phyloP scores from a whole-genome alignment of 2,329 filamentous ascomycete species.

The Talaromyces sp. region DNA sequence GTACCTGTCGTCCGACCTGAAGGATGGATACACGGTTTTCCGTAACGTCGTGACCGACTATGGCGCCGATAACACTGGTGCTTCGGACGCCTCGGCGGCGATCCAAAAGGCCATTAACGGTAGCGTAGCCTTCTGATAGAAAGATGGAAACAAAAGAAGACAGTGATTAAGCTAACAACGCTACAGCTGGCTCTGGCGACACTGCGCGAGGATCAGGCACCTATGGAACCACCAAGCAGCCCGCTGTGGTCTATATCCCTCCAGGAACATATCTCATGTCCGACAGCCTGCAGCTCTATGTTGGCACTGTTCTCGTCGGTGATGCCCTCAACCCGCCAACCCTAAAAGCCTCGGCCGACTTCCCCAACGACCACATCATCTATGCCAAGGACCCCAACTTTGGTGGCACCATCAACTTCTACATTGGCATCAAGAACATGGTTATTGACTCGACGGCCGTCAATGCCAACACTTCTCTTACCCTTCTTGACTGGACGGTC shows the following conservation, averaged over 20 bases:
- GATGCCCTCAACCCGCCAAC: conserved; percentile 25
- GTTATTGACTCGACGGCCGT: conserved; percentile 26
- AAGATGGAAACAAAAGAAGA: not conserved
- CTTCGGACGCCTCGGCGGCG: conserved; percentile 21
- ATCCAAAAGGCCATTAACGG: conserved; percentile 27
- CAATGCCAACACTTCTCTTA: conserved; percentile 13
- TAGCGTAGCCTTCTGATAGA: conserved; percentile 3
- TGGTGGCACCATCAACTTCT: conserved; percentile 23
- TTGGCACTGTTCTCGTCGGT: conserved; percentile 27
- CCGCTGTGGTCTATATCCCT: conserved; percentile 25
- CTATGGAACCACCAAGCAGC: conserved; percentile 24
- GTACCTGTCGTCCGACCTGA: conserved; percentile 18
- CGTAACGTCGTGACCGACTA: conserved; percentile 31
- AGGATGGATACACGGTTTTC: conserved; percentile 28
- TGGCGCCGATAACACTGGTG: conserved; percentile 28
- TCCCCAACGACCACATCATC: conserved; percentile 22
- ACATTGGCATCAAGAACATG: conserved; percentile 27
- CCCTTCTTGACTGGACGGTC: conserved; percentile 30
- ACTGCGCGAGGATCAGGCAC: conserved; percentile 19
- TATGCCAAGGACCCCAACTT: conserved; percentile 20
- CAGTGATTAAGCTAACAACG: not conserved
- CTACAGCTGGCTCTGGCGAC: conserved; percentile 18
- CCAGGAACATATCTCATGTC: conserved; percentile 21
- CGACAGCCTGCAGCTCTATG: conserved; percentile 20
- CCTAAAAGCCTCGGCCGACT: conserved; percentile 20